Base-by-base conservation (phyloP, 495 filamentous ascomycete species). In the Lepidopterella palustris region DNA sequence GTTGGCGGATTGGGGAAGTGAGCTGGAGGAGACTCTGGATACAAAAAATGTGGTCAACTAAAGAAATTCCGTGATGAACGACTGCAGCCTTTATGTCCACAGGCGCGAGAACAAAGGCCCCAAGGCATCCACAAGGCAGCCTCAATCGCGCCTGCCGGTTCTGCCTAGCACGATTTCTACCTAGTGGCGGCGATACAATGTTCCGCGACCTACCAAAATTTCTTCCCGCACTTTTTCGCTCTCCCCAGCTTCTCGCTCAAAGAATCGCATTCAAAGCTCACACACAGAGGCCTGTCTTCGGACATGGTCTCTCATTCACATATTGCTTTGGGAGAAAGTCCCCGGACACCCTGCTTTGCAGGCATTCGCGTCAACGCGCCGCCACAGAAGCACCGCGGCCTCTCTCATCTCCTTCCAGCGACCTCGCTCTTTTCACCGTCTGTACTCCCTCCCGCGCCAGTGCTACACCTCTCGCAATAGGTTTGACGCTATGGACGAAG, bases 181-280 rank as follows among this genome's bases (percentile, higher is more conserved):
- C 59, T 62, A 57, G 47, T 56, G 23, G 23, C 47, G 47, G 47
- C 23, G 20, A 50, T 28, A 5, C 42, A 21, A 24, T 29, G 18
- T 52, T 55, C 35, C 42, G 39, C 40, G 1, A 25, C 35, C 20
- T 55, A 45, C 26, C 23, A 69, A 66, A 65, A 56, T 25, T 49
- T 62, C 58, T 52, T 21, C 49, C 59, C 61, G 56, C 74, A 76
- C 18, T 20, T 5, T 5, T 39, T 39, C 23, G 71, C 75, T 74
- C 67, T 71, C 70, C 73, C 72, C 76, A 81, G 83, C 86, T 86
- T 83, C 89, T 96, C 92, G 92, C 83, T 90, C 92, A 84, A 96
- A 92, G 87, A 88, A 95, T 97, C 93, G 93, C 91, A 90, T 83
- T 95, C 91, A 87, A 95, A 97, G 93, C 90, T 88, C 72, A 95